These are phyloP conservation scores for Wickerhamomyces sp. DNA, from an alignment of 1,139 yeast genomes.

Conservation along the genomic window DNA sequence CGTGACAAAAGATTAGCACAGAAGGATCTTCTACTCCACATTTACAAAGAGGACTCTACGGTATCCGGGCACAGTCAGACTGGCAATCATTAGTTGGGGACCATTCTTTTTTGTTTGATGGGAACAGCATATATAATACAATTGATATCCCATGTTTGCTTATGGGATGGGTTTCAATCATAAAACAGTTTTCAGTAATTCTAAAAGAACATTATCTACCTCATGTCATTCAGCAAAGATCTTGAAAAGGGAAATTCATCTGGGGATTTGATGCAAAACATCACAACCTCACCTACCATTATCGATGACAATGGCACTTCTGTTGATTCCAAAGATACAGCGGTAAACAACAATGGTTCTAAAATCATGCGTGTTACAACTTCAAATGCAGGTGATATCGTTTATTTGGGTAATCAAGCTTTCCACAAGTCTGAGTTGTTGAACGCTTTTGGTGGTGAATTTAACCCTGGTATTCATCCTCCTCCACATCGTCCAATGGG, in stretches of 20 bases:
- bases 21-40: too few relatives aligned
- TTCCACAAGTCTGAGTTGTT: constrained; percentile 50
- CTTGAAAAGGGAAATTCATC: background rate
- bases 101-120: too few relatives aligned
- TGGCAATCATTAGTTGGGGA: too few relatives aligned
- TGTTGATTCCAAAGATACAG: constrained; percentile 19
- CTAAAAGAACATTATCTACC: background rate
- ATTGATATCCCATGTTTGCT: too few relatives aligned
- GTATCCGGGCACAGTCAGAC: too few relatives aligned
- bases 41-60: too few relatives aligned
- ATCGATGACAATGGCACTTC: background rate
- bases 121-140: too few relatives aligned
- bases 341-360: constrained; percentile 1
- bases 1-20: too few relatives aligned
- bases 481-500: constrained; percentile 30
- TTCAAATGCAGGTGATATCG: constrained; percentile 29
- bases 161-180: too few relatives aligned
- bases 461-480: constrained; percentile 47
- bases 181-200: too few relatives aligned
- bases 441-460: constrained; percentile 54
- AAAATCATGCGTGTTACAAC: constrained; percentile 10
- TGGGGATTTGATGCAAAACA: background rate
- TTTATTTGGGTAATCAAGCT: constrained; percentile 50
- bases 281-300: background rate
- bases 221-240: background rate